phyloP scores from a whole-genome alignment of 2,329 filamentous ascomycete genomes.

The Myotisia sp. region DNA sequence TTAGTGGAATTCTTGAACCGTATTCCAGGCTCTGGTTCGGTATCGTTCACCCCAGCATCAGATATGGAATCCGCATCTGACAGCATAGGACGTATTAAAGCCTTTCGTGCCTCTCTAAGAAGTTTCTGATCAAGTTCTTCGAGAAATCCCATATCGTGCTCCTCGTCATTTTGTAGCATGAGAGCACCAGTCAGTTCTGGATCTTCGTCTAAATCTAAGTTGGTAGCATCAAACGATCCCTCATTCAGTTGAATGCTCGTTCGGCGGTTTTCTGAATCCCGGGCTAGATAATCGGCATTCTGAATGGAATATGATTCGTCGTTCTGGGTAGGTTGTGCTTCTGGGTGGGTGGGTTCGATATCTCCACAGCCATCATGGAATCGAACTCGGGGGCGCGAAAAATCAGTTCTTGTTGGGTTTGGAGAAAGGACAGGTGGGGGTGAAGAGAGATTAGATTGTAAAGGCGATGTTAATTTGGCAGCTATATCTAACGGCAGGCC shows the following conservation, averaged over 20 bases:
- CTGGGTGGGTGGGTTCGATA: no score
- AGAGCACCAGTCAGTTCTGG: slow-evolving; percentile 31
- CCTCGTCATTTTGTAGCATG: slow-evolving; percentile 28
- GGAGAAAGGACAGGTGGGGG: slow-evolving; percentile 5
- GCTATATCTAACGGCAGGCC: slow-evolving; percentile 30
- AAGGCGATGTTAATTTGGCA: slow-evolving; percentile 28
- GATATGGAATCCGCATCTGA: slow-evolving; percentile 15
- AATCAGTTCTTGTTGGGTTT: slow-evolving; percentile 12
- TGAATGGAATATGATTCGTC: neutral
- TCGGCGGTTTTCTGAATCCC: slow-evolving; percentile 8
- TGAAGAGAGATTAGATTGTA: slow-evolving; percentile 16
- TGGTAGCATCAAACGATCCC: slow-evolving; percentile 25
- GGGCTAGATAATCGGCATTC: neutral
- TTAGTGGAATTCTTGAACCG: slow-evolving; percentile 33
- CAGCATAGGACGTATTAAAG: slow-evolving; percentile 15
- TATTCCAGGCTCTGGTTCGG: slow-evolving; percentile 28
- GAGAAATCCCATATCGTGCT: slow-evolving; percentile 28
- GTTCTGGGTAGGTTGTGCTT: no score
- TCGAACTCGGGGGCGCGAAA: neutral
- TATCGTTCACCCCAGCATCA: slow-evolving; percentile 16
- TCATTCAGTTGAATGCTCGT: slow-evolving; percentile 17
- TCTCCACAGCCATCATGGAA: neutral
- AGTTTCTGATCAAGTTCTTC: slow-evolving; percentile 31
- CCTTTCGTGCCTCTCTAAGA: slow-evolving; percentile 26
- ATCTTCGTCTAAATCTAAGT: slow-evolving; percentile 29